A percentile compares a stretch with the other conserved stretches of the same genome.
These are phyloP conservation scores for Pythium vanterpoolii DNA, from an alignment of 352 stramenopile species.

Conservation along the genomic window DNA sequence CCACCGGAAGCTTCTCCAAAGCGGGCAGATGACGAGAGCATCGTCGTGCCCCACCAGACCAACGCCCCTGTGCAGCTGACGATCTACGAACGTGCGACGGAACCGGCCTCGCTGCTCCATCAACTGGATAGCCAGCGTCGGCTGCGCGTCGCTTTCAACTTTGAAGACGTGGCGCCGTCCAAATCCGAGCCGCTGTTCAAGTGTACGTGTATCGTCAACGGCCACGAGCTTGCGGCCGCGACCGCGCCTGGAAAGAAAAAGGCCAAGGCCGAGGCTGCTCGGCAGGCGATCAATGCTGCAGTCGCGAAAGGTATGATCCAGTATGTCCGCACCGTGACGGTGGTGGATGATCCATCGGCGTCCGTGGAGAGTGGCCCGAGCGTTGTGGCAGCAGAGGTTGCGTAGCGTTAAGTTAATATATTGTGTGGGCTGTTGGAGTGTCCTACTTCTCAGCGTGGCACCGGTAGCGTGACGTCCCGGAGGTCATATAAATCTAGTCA, in stretches of 20 bases:
- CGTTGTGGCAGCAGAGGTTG: neutral
- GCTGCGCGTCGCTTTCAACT: constrained; percentile 39
- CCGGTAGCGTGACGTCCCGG: constrained; percentile 3
- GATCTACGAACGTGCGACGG: constrained; percentile 38
- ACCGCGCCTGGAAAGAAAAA: constrained; percentile 84
- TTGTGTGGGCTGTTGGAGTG: neutral
- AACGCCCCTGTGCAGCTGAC: constrained; percentile 27
- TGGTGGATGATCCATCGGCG: neutral
- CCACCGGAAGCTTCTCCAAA: neutral
- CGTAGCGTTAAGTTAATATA: constrained; percentile 15
- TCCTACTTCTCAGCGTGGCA: neutral
- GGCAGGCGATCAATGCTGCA: constrained; percentile 70
- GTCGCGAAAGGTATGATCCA: constrained; percentile 34
- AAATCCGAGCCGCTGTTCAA: constrained; percentile 42
- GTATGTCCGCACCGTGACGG: neutral
- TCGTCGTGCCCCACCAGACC: neutral
- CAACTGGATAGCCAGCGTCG: constrained; percentile 45
- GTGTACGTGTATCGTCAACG: constrained; percentile 51
- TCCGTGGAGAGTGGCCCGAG: neutral
- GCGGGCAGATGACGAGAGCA: neutral
- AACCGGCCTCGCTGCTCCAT: constrained; percentile 48
- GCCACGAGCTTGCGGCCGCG: constrained; percentile 28
- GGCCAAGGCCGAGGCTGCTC: constrained; percentile 48
- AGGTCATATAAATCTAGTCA: constrained; percentile 28
- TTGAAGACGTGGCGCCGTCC: constrained; percentile 47